Evolutionary conservation across 129 eudicot species (phyloP), one percentile per base, ranked within the genome.

Genomic region (Silybum marianum): DNA sequence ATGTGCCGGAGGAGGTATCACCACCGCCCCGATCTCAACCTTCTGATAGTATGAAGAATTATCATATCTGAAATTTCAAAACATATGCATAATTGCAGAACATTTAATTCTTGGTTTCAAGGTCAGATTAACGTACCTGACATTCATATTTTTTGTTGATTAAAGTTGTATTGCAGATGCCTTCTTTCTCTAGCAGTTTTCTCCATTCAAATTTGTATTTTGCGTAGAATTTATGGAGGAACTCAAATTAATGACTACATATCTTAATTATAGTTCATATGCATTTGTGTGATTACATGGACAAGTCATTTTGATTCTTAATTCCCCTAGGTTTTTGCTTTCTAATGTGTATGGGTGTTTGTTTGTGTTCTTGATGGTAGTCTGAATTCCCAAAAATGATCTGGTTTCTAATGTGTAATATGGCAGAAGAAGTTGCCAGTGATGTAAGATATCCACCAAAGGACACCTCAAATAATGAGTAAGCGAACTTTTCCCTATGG

Each of bases 401-500:
- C 5, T 46, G 75, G 67, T 81, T 81, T 67, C 2, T 76, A 51
- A 76, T 76, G 13, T 69, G 60, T 51, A n/a, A 71, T 40, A 40
- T 70, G 60, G n/a, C 74, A 80, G 81, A 87, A 90, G 97, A 91
- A 67, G 75, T 69, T 87, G 87, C 90, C 16, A 87, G 89, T 75
- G 88, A 88, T 83, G 89, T 87, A 25, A 89, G 86, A 62, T 76
- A 81, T 87, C 90, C 90, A 39, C 80, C 86, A 69, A n/a, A 72
- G 44, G 34, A 72, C 92, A 74, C 92, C 91, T 26, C 87, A 76
- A 69, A 46, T 71, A 32, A 85, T 39, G 69, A 86, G 72, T 73
- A 82, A 78, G 3, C 70, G 70, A 39, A 80, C 71, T 26, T 78
- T 80, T 16, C 51, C 82, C 13, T 65, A 76, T 62, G 74, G 85